These are phyloP conservation scores for Chlamydomonas asymmetrica DNA, from an alignment of 139 green algal species.

Conservation along the genomic window DNA sequence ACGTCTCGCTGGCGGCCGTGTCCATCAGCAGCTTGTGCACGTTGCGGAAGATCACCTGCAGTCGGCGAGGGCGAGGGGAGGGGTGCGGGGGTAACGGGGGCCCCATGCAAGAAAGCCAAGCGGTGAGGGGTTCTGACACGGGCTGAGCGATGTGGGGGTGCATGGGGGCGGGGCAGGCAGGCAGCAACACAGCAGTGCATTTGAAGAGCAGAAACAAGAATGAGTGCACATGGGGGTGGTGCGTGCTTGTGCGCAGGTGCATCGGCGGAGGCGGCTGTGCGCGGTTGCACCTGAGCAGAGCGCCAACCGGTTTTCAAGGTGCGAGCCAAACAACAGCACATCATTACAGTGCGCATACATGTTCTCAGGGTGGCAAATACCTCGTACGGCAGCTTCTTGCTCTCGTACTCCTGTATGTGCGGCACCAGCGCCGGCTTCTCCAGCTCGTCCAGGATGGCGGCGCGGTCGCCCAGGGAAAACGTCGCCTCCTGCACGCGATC, in stretches of 20 bases:
- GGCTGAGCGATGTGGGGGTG: background rate
- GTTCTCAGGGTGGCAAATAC: too few species aligned
- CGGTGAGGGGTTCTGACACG: too few species aligned
- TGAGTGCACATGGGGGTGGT: too few species aligned
- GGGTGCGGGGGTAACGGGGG: too few species aligned
- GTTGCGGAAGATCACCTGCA: slow-evolving; percentile 84
- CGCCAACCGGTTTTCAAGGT: too few species aligned
- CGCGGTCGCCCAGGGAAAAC: slow-evolving; percentile 76
- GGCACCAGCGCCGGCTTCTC: slow-evolving; percentile 85
- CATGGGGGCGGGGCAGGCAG: background rate
- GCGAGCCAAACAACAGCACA: background rate
- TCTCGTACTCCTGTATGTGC: slow-evolving; percentile 79
- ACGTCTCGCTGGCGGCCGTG: slow-evolving; percentile 86
- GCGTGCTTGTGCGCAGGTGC: too few species aligned
- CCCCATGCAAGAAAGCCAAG: too few species aligned
- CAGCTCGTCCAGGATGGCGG: slow-evolving; percentile 68
- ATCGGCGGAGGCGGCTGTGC: too few species aligned
- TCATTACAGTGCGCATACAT: background rate
- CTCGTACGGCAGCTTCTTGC: slow-evolving; percentile 81
- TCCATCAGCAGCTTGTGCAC: slow-evolving; percentile 95
- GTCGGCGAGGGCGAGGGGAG: background rate
- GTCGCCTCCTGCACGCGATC: slow-evolving; percentile 43
- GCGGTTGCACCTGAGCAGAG: too few species aligned
- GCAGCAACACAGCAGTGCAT: too few species aligned
- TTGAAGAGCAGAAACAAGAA: too few species aligned